Base-by-base conservation (phyloP, 1,284 basidiomycete genomes). In the Rhodotorula sp. region DNA sequence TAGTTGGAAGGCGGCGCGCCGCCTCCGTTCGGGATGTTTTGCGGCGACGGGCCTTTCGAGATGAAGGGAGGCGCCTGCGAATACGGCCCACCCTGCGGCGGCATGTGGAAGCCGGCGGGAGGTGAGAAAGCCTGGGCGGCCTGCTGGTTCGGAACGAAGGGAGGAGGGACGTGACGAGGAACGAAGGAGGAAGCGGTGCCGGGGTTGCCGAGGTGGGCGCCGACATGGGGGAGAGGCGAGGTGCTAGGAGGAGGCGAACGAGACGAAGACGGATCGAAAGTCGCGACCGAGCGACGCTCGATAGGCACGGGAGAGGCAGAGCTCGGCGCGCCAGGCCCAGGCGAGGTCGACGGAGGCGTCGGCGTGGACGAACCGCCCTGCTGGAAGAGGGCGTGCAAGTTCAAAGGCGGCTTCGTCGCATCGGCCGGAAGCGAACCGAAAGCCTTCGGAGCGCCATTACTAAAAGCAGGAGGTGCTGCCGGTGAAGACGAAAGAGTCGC, bases 401-500 rank as follows among this genome's bases (percentile, higher is more conserved):
- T 66, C 64, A 69, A 53, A 47, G 58, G 53, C 30, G 58, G 56
- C 62, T 50, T 40, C 26, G 65, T 40, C 10, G 62, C 52, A 4
- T 68, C 62, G 26, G 68, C 64, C 18, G 71, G 64, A 37, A 72
- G 52, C 30, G 75, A 76, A 44, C 80, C 80, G 71, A 81, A 81
- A 9, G 76, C 76, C 67, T 80, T 75, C n/a, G 79, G 79, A 26
- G 58, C 59, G 59, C 76, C 75, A 53, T 77, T 73, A 65, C 77
- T 76, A 67, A 77, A 72, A 55, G 73, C 72, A 34, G 80, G 79
- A 62, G 79, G 78, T 3, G 76, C 77, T 44, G 80, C 80, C 11
- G 81, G 80, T 13, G 80, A 81, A 5, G 80, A 81, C 3, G 80
- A 81, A 30, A 81, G 76, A 50, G 75, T 76, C 8, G 80, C 78